These are phyloP conservation scores for Thermomyces lanuginosus DNA, from an alignment of 2,329 filamentous ascomycete genomes.

Conservation along the genomic window DNA sequence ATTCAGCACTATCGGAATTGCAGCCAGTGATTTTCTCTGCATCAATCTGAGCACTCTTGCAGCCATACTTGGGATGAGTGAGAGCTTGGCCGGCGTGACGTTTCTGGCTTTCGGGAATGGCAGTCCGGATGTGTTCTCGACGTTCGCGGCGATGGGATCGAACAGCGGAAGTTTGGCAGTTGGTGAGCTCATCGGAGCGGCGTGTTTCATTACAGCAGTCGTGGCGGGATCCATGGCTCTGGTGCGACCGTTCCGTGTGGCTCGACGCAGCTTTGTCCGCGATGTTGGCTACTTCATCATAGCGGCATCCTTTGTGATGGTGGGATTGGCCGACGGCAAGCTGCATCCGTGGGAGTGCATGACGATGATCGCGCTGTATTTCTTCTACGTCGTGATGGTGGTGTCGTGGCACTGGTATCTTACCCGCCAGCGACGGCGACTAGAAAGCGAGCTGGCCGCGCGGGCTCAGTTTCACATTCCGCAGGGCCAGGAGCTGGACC, in stretches of 20 bases:
- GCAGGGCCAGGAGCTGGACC: slow-evolving; percentile 41
- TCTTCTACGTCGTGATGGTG: slow-evolving; percentile 76
- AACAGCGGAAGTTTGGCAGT: slow-evolving; percentile 95
- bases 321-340: slow-evolving; percentile 69
- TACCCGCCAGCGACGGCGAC: slow-evolving; percentile 43
- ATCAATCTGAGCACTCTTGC: slow-evolving; percentile 91
- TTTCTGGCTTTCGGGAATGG: slow-evolving; percentile 96
- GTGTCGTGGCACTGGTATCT: slow-evolving; percentile 85
- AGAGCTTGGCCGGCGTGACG: slow-evolving; percentile 90
- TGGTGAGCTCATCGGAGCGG: slow-evolving; percentile 86
- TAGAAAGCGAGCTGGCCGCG: slow-evolving; percentile 52
- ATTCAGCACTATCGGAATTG: slow-evolving; percentile 94
- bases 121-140: slow-evolving; percentile 95
- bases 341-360: slow-evolving; percentile 79
- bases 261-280: slow-evolving; percentile 72
- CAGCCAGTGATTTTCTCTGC: slow-evolving; percentile 96
- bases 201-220: slow-evolving; percentile 88
- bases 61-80: slow-evolving; percentile 74
- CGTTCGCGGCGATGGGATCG: slow-evolving; percentile 92
- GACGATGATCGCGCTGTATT: slow-evolving; percentile 79
- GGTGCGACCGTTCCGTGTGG: slow-evolving; percentile 86
- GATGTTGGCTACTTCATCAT: slow-evolving; percentile 87
- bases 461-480: slow-evolving; percentile 56
- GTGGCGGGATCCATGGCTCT: slow-evolving; percentile 95
- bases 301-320: slow-evolving; percentile 71